phyloP scores from a whole-genome alignment of 371 early-diverging fungal genomes.

The Rhizopus microsporus region DNA sequence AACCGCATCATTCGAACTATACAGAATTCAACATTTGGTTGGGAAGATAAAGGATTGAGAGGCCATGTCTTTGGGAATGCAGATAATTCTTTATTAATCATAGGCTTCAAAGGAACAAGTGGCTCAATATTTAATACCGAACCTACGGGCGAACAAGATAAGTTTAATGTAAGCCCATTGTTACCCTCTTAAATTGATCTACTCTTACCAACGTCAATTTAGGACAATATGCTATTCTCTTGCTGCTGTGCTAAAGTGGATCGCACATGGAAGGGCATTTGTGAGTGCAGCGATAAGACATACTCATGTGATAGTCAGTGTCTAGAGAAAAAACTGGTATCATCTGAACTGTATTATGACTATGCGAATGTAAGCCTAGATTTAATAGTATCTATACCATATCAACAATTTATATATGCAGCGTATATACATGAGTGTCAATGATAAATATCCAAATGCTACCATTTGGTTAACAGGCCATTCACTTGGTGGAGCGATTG shows the following conservation, averaged over 20 bases:
- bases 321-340: slow-evolving; percentile 56
- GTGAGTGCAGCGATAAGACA: slow-evolving; percentile 71
- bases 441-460: slow-evolving; percentile 65
- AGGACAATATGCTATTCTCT: slow-evolving; percentile 19
- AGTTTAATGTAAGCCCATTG: slow-evolving; percentile 65
- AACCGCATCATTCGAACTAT: background rate
- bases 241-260: slow-evolving; percentile 97
- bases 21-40: slow-evolving; percentile 82
- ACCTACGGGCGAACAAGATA: slow-evolving; percentile 81
- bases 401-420: slow-evolving; percentile 9
- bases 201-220: no score
- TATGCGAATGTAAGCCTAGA: slow-evolving; percentile 66
- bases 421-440: slow-evolving; percentile 52
- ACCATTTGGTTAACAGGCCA: slow-evolving; percentile 92
- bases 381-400: background rate
- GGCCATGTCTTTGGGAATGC: slow-evolving; percentile 86
- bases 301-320: slow-evolving; percentile 70
- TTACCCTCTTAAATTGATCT: no score
- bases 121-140: slow-evolving; percentile 74
- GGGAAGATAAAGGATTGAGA: slow-evolving; percentile 85
- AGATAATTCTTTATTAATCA: slow-evolving; percentile 67
- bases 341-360: slow-evolving; percentile 79
- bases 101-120: slow-evolving; percentile 94
- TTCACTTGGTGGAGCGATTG: slow-evolving; percentile 89
- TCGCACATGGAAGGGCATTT: slow-evolving; percentile 81